Evolutionary conservation across 495 filamentous ascomycete genomes (phyloP).

Genomic region (Podospora pseudoanserina): DNA sequence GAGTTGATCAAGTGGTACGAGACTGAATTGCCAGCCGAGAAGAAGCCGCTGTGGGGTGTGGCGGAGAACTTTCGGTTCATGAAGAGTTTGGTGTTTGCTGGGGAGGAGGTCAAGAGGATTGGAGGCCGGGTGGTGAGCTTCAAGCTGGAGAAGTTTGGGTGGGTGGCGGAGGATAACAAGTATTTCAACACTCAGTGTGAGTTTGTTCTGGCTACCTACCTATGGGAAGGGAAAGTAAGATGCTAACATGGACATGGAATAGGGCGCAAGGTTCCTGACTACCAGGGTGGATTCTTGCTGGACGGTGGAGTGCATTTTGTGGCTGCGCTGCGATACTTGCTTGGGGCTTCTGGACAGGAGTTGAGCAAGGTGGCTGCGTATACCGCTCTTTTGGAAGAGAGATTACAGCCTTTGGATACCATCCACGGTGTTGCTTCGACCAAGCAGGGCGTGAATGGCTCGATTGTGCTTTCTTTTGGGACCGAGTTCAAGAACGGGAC

Average conservation of each 20-base stretch:
- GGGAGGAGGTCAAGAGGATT: constrained; percentile 52
- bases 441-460: constrained; percentile 55
- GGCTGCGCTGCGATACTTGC: constrained; percentile 59
- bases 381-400: constrained; percentile 52
- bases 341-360: constrained; percentile 48
- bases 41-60: constrained; percentile 57
- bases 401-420: constrained; percentile 71
- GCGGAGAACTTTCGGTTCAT: constrained; percentile 75
- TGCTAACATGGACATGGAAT: not conserved
- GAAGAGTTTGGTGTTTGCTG: constrained; percentile 52
- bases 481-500: constrained; percentile 52
- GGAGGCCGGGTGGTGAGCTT: constrained; percentile 68
- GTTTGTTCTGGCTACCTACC: not conserved
- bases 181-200: constrained; percentile 58
- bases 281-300: constrained; percentile 76
- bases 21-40: constrained; percentile 29
- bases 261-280: constrained; percentile 66
- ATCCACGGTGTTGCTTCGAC: constrained; percentile 60
- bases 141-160: constrained; percentile 49
- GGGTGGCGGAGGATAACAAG: constrained; percentile 48
- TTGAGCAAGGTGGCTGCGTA: constrained; percentile 54
- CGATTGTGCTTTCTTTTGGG: constrained; percentile 60
- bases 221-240: no score
- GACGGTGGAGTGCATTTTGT: constrained; percentile 72
- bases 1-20: constrained; percentile 61